Percentiles rank a stretch among this genome's conserved stretches.
These are phyloP conservation scores for Turnera subulata DNA, from an alignment of 345 rosid species.

Conservation along the genomic window DNA sequence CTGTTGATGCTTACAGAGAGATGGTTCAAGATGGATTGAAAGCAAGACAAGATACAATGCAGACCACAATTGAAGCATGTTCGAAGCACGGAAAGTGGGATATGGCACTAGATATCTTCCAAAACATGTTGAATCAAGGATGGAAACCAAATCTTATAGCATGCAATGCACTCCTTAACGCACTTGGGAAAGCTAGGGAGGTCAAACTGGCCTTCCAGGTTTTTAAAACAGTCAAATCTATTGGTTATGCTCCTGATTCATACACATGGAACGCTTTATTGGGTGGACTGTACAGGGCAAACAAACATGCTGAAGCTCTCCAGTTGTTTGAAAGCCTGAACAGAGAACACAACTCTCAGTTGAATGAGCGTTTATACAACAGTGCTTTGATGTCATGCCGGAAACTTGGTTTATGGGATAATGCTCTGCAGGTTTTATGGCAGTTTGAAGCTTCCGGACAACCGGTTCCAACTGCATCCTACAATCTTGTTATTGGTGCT, in stretches of 20 bases:
- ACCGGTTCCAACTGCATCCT: conserved; percentile 45
- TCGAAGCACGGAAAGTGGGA: conserved; percentile 60
- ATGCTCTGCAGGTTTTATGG: conserved; percentile 71
- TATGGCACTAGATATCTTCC: conserved; percentile 50
- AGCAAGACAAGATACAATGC: conserved; percentile 52
- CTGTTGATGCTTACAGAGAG: conserved; percentile 65
- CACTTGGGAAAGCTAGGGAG: conserved; percentile 65
- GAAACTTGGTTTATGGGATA: conserved; percentile 74
- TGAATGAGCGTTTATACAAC: conserved; percentile 50
- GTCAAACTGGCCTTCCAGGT: conserved; percentile 54
- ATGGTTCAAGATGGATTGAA: conserved; percentile 46
- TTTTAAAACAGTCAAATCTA: conserved; percentile 34
- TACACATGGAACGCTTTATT: conserved; percentile 81
- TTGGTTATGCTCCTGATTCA: conserved; percentile 61
- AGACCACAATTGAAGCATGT: conserved; percentile 54
- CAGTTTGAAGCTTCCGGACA: conserved; percentile 59
- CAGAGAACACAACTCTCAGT: conserved; percentile 26
- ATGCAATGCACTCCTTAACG: conserved; percentile 65
- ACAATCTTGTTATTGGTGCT: conserved; percentile 60
- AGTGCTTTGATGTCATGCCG: conserved; percentile 69
- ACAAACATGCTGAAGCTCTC: conserved; percentile 52
- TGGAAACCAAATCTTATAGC: conserved; percentile 55
- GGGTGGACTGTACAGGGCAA: conserved; percentile 53
- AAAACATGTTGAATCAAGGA: conserved; percentile 43
- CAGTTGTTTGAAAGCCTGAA: conserved; percentile 55